A percentile compares a stretch with the other conserved stretches of the same genome.
Evolutionary conservation across 106 monocot genomes (phyloP).

Genomic region (Dendrobium nobile): DNA sequence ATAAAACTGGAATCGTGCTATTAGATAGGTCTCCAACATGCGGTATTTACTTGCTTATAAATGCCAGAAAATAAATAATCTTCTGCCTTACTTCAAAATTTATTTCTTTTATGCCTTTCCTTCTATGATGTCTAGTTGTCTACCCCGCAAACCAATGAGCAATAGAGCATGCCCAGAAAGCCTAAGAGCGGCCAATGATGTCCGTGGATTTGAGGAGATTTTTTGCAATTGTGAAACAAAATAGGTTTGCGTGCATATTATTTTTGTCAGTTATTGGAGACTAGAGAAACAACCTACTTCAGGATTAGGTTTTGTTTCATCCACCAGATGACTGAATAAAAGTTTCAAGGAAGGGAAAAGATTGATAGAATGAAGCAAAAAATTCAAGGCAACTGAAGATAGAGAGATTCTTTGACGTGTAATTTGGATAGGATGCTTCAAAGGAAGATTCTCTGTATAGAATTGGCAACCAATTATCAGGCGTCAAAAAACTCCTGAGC

Average conservation of each 20-base stretch:
- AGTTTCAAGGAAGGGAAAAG: conserved; percentile 47
- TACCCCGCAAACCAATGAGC: conserved; percentile 56
- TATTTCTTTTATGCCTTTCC: conserved; percentile 42
- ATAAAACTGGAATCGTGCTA: conserved; percentile 21
- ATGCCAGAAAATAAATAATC: conserved; percentile 73
- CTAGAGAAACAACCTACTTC: neutral
- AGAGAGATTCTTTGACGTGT: conserved; percentile 29
- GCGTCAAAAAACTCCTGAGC: conserved; percentile 38
- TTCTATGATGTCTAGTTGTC: conserved; percentile 51
- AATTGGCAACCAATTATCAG: conserved; percentile 64
- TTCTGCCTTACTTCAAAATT: conserved; percentile 57
- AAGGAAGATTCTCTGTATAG: conserved; percentile 56
- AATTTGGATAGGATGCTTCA: conserved; percentile 46
- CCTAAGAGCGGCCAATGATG: conserved; percentile 46
- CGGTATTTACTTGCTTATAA: conserved; percentile 60
- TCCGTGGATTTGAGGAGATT: conserved; percentile 31
- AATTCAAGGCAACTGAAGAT: conserved; percentile 44
- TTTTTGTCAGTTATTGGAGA: conserved; percentile 6
- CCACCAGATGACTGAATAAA: conserved; percentile 32
- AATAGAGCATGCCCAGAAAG: conserved; percentile 48
- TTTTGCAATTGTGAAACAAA: conserved; percentile 55
- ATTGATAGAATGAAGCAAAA: conserved; percentile 55
- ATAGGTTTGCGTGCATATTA: conserved; percentile 26
- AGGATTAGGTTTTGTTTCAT: conserved; percentile 13
- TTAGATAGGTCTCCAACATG: conserved; percentile 30